phyloP scores from a whole-genome alignment of 1,139 yeast genomes.

The Ashbya aceris region DNA sequence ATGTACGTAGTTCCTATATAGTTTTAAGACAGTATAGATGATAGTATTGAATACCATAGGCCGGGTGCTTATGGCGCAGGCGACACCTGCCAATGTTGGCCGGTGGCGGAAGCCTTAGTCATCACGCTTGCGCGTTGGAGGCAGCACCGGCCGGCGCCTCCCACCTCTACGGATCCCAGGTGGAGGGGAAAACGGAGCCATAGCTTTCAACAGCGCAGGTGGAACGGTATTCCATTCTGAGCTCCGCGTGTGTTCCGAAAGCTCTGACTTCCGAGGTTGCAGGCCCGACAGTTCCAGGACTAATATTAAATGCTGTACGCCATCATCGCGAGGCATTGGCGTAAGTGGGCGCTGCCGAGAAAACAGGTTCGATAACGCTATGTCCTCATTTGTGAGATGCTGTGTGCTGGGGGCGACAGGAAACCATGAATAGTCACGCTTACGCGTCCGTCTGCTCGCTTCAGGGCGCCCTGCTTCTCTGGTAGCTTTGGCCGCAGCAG shows the following conservation, averaged over 20 bases:
- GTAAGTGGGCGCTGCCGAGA: constrained; percentile 28
- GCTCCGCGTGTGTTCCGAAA: constrained; percentile 26
- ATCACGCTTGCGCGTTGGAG: neutral
- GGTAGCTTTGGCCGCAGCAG: constrained; percentile 6
- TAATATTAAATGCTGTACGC: neutral
- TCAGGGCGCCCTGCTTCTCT: constrained; percentile 5
- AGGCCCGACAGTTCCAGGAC: constrained; percentile 8
- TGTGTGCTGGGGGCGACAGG: constrained; percentile 25
- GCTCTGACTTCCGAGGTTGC: constrained; percentile 16
- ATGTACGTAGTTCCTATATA: constrained; percentile 2
- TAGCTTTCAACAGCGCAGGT: constrained; percentile 15
- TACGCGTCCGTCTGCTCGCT: constrained; percentile 6
- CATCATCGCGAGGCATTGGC: constrained; percentile 8
- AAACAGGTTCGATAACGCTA: constrained; percentile 20
- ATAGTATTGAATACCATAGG: neutral
- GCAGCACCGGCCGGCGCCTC: neutral
- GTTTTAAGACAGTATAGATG: neutral
- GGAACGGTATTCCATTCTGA: constrained; percentile 31
- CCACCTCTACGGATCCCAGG: neutral
- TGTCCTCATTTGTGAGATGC: constrained; percentile 18
- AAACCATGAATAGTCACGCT: constrained; percentile 20
- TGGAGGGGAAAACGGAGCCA: constrained; percentile 18
- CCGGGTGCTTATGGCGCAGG: neutral
- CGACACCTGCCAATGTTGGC: neutral
- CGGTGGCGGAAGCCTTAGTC: neutral